These are phyloP conservation scores for Lotmaria passim DNA, from an alignment of 208 protist species.

Conservation along the genomic window DNA sequence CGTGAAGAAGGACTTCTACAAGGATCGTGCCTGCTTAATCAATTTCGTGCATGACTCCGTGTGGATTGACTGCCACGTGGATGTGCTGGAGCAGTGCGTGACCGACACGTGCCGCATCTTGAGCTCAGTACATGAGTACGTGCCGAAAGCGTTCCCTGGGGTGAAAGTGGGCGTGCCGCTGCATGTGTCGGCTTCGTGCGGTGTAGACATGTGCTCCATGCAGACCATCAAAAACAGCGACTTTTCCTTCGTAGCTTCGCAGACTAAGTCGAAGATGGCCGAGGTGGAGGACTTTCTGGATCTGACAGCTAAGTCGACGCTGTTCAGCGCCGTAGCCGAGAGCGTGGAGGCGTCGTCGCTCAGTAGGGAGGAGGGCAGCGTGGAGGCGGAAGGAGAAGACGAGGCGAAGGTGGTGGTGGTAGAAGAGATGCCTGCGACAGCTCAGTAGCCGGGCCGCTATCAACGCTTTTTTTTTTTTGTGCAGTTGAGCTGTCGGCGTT, in stretches of 20 bases:
- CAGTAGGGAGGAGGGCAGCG: conserved; percentile 4
- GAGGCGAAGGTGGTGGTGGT: conserved; percentile 22
- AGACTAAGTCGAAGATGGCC: conserved; percentile 27
- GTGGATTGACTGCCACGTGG: conserved; percentile 89
- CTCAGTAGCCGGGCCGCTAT: background rate
- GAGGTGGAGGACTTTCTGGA: conserved; percentile 33
- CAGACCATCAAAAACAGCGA: conserved; percentile 47
- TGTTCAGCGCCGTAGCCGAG: conserved; percentile 26
- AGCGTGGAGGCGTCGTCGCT: conserved; percentile 4
- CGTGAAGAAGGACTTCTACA: conserved; percentile 66
- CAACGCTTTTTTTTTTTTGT: background rate
- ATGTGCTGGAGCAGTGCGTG: conserved; percentile 72
- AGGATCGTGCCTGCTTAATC: conserved; percentile 65
- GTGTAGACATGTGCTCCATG: conserved; percentile 85
- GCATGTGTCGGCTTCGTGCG: conserved; percentile 68
- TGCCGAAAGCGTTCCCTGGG: conserved; percentile 75
- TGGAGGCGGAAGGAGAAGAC: conserved; percentile 3
- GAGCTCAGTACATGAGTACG: conserved; percentile 70
- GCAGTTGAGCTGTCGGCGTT: background rate
- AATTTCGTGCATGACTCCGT: conserved; percentile 93
- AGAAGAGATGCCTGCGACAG: background rate
- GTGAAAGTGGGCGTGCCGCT: conserved; percentile 73
- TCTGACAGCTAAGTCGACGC: conserved; percentile 22
- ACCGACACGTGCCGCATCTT: conserved; percentile 66
- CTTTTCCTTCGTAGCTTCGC: conserved; percentile 41